phyloP scores from a whole-genome alignment of 495 filamentous ascomycete species.

The Neurospora terricola region DNA sequence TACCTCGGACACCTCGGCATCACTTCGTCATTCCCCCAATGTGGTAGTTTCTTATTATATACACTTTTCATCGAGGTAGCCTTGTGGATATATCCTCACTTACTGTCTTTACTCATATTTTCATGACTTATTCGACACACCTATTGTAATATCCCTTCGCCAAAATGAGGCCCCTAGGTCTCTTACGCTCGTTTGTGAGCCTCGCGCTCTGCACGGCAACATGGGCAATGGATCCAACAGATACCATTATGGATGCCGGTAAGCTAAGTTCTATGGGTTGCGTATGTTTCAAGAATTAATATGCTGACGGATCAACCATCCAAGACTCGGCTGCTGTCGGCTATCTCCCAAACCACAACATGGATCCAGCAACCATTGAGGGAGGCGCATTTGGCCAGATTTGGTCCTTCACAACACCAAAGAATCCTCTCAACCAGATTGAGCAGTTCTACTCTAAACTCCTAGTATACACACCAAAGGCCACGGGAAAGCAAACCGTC shows the following conservation, averaged over 20 bases:
- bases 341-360: slow-evolving; percentile 10
- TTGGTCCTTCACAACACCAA: slow-evolving; percentile 9
- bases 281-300: background rate
- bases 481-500: slow-evolving; percentile 17
- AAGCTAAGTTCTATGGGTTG: background rate
- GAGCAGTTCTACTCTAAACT: slow-evolving; percentile 20
- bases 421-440: background rate
- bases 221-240: slow-evolving; percentile 6
- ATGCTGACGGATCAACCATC: background rate
- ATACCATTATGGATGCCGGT: slow-evolving; percentile 9
- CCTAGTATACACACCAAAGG: slow-evolving; percentile 17
- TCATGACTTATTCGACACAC: background rate
- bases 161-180: slow-evolving; percentile 7
- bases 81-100: background rate
- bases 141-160: background rate
- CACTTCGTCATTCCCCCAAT: background rate
- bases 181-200: slow-evolving; percentile 7
- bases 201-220: slow-evolving; percentile 8
- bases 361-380: slow-evolving; percentile 4
- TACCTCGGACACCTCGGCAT: background rate
- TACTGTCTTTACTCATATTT: background rate
- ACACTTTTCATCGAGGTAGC: background rate
- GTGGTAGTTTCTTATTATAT: background rate
- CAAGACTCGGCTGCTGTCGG: slow-evolving; percentile 6
- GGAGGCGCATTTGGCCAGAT: slow-evolving; percentile 10